Percentiles rank a stretch among this genome's conserved stretches.
Conservation (phyloP, 768 basidiomycete genomes). For the Russula earlei region DNA sequence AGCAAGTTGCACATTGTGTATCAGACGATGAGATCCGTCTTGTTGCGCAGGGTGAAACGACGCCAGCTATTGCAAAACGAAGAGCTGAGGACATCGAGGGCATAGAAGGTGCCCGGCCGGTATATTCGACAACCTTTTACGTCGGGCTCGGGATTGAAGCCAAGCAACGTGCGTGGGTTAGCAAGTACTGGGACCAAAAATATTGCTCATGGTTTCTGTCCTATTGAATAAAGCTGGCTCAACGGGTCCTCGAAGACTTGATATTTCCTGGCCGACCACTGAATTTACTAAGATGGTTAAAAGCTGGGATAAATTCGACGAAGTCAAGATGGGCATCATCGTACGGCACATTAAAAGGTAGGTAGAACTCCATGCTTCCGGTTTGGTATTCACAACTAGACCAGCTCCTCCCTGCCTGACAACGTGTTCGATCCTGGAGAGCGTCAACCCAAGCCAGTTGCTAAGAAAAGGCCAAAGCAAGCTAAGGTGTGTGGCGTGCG, state of each 20-base stretch:
- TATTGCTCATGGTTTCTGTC: conserved; percentile 10
- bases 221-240: conserved; percentile 48
- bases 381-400: conserved; percentile 7
- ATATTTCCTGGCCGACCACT: conserved; percentile 94
- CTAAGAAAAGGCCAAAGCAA: conserved; percentile 64
- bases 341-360: conserved; percentile 91
- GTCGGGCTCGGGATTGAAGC: conserved; percentile 90
- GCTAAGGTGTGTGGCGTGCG: conserved; percentile 36
- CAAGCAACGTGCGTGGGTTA: conserved; percentile 62
- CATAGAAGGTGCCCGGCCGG: conserved; percentile 66
- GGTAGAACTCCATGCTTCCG: not conserved
- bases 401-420: conserved; percentile 67
- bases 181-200: conserved; percentile 5
- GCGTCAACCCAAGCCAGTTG: conserved; percentile 54
- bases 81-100: conserved; percentile 72
- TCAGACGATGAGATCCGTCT: conserved; percentile 80
- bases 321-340: conserved; percentile 85
- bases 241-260: conserved; percentile 71
- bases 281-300: conserved; percentile 93
- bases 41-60: conserved; percentile 82
- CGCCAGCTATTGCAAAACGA: conserved; percentile 59
- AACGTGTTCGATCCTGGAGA: conserved; percentile 77
- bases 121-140: conserved; percentile 95
- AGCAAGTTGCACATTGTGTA: conserved; percentile 75
- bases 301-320: conserved; percentile 92